Conservation (phyloP, 2,329 filamentous ascomycete genomes). For the Zarea fungicola region DNA sequence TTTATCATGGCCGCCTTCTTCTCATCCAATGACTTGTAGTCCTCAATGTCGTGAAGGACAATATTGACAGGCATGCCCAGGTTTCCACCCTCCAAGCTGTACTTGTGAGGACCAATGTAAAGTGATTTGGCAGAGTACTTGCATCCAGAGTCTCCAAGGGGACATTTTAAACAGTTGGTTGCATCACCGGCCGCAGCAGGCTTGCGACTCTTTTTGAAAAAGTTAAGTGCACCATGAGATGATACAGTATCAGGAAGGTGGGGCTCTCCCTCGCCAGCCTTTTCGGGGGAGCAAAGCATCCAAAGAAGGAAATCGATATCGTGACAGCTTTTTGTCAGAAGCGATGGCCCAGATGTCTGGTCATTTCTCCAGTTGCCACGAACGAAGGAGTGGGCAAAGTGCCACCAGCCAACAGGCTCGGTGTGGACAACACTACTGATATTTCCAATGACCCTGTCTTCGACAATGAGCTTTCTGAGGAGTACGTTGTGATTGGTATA, state of each 20-base stretch:
- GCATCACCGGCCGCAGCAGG: slow-evolving; percentile 67
- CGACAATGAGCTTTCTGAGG: slow-evolving; percentile 70
- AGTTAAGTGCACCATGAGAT: slow-evolving; percentile 70
- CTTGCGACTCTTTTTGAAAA: slow-evolving; percentile 72
- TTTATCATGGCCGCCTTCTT: slow-evolving; percentile 36
- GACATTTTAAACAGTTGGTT: slow-evolving; percentile 82
- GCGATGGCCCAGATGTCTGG: slow-evolving; percentile 67
- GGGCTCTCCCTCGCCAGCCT: slow-evolving; percentile 40
- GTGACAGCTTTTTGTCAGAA: slow-evolving; percentile 94
- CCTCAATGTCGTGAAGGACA: slow-evolving; percentile 89
- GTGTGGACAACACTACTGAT: slow-evolving; percentile 84
- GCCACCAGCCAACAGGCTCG: slow-evolving; percentile 94
- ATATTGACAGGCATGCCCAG: slow-evolving; percentile 79
- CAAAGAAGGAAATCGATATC: slow-evolving; percentile 92
- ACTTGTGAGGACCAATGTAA: slow-evolving; percentile 63
- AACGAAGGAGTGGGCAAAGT: slow-evolving; percentile 87
- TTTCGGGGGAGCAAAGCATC: slow-evolving; percentile 71
- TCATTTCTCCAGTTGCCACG: slow-evolving; percentile 90
- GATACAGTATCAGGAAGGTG: slow-evolving; percentile 74
- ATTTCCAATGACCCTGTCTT: slow-evolving; percentile 74
- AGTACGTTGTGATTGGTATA: slow-evolving; percentile 92
- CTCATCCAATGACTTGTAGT: slow-evolving; percentile 48
- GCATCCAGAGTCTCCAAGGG: slow-evolving; percentile 62
- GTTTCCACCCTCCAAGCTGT: slow-evolving; percentile 59
- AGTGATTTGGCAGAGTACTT: slow-evolving; percentile 81